Base-by-base conservation (phyloP, 2,329 filamentous ascomycete species). In the Tolypocladium inflatum region DNA sequence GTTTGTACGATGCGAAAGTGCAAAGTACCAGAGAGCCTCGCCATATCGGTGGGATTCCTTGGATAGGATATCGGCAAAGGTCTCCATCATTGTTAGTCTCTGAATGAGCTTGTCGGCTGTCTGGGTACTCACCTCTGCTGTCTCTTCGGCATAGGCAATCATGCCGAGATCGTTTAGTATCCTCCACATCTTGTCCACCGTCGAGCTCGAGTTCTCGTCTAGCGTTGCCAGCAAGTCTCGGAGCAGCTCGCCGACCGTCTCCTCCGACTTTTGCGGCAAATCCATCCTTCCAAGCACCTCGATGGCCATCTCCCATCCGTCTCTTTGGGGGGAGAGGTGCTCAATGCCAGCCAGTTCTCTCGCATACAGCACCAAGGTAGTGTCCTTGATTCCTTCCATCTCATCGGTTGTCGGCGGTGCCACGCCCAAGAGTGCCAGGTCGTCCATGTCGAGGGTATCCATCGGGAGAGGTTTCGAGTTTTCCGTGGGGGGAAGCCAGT, bases 221-320 rank as follows among this genome's bases (percentile, higher is more conserved):
- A 85, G 68, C 17, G 73, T 78, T 35, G 73, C 71, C n/a, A 97
- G 77, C 26, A 86, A 78, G 57, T 87, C 82, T 50, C 78, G 74
- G 56, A 97, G 78, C 61, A 97, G 76, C 59, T 88, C 82, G 45
- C 85, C 81, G 13, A 97, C 89, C 59, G 86, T 86, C 62, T 87
- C 83, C 67, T 89, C 87, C 9, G 89, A 89, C 55, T 83, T 81
- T 54, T 84, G 78, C 0, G 81, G 78, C 59, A 91, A 85, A 67
- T 96, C 88, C 68, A 97, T 81, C 57, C 93, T 85, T 11, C 89
- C 89, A 52, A 97, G 78, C 13, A 96, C 82, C 60, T 91, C 85
- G 50, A 97, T 85, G 0, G 91, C 89, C 67, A 97, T 75, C 74
- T 97, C 91, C 93, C 93, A 97, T 10, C 93, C 92, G 64, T 92